These are phyloP conservation scores for Pistacia atlantica DNA, from an alignment of 345 rosid genomes.

Conservation along the genomic window DNA sequence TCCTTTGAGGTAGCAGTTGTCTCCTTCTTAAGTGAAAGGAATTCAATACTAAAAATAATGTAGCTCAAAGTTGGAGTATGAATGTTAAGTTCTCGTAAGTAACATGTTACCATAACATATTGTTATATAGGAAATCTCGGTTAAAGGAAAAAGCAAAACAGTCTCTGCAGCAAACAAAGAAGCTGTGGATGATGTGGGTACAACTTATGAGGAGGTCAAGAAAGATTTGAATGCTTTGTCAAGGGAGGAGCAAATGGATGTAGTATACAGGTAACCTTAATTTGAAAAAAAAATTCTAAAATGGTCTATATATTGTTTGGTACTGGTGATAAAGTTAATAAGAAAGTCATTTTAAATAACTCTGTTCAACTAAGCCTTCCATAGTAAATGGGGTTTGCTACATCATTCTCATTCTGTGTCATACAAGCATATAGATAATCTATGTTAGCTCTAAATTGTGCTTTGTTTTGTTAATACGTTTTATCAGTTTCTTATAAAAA, in stretches of 20 bases:
- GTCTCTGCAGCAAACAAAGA: conserved; percentile 33
- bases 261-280: conserved; percentile 60
- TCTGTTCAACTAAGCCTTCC: conserved; percentile 2
- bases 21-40: background rate
- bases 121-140: conserved; percentile 56
- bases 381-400: background rate
- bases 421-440: background rate
- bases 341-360: too few species aligned
- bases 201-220: conserved; percentile 54
- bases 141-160: conserved; percentile 33
- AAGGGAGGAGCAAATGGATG: conserved; percentile 86
- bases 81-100: background rate
- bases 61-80: background rate
- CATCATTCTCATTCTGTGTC: background rate
- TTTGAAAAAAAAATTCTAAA: too few species aligned
- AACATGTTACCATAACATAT: background rate
- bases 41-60: background rate
- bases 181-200: conserved; percentile 28
- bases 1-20: conserved; percentile 13
- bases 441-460: background rate
- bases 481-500: too few species aligned
- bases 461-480: too few species aligned
- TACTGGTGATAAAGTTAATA: too few species aligned
- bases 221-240: conserved; percentile 81
- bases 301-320: too few species aligned